Percentiles rank a stretch among this genome's conserved stretches.
Evolutionary conservation across 1,284 basidiomycete species (phyloP).

Genomic region (Tylopilus sp.): DNA sequence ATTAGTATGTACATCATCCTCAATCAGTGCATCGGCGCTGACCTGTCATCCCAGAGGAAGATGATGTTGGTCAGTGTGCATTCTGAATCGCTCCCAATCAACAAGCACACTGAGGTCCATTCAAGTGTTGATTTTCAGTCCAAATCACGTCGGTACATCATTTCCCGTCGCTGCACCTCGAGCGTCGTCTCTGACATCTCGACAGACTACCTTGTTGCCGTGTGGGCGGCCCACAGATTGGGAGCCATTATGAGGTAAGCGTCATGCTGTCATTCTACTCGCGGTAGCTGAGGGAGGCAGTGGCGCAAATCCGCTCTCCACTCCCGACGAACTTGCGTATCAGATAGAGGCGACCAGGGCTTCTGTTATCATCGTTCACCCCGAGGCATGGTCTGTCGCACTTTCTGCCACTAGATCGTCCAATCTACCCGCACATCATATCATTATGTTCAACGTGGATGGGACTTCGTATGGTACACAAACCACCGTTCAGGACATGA

Average conservation of each 20-base stretch:
- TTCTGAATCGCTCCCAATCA: background rate
- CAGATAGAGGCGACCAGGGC: slow-evolving; percentile 45
- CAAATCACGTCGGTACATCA: slow-evolving; percentile 58
- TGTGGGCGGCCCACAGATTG: slow-evolving; percentile 75
- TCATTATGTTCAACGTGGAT: slow-evolving; percentile 50
- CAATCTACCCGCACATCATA: slow-evolving; percentile 50
- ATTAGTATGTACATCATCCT: slow-evolving; percentile 35
- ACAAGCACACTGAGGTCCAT: slow-evolving; percentile 7
- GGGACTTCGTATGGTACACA: slow-evolving; percentile 15
- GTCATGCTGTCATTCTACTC: background rate
- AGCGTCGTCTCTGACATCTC: slow-evolving; percentile 1
- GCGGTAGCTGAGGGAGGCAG: slow-evolving; percentile 27
- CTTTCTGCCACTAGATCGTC: slow-evolving; percentile 45
- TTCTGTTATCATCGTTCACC: slow-evolving; percentile 45
- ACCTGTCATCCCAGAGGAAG: slow-evolving; percentile 35
- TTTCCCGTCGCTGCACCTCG: background rate
- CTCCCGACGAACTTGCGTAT: slow-evolving; percentile 49
- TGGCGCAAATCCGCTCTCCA: slow-evolving; percentile 57
- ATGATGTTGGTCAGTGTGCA: slow-evolving; percentile 37
- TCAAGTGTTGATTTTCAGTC: slow-evolving; percentile 63
- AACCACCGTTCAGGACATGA: slow-evolving; percentile 50
- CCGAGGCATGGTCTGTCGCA: slow-evolving; percentile 42
- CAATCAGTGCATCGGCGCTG: background rate
- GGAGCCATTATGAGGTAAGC: slow-evolving; percentile 67
- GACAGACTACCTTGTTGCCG: slow-evolving; percentile 63